Evolutionary conservation across 2,329 filamentous ascomycete genomes (phyloP).

Genomic region (Botrytis porri): DNA sequence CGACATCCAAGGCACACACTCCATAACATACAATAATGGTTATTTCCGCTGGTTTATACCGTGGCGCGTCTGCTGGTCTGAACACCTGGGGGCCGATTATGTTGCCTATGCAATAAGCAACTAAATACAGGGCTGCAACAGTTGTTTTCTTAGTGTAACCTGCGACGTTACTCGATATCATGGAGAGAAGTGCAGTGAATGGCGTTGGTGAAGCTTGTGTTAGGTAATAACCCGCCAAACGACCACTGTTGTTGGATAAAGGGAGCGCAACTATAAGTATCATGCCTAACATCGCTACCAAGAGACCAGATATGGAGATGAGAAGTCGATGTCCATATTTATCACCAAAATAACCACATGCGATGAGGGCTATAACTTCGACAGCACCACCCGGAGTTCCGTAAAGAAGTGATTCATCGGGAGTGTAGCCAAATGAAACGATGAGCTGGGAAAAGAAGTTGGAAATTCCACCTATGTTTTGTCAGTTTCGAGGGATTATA

Average conservation of each 20-base stretch:
- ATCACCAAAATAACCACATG: conserved; percentile 33
- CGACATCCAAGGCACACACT: conserved; percentile 28
- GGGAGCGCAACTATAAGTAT: conserved; percentile 41
- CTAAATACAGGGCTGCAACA: conserved; percentile 44
- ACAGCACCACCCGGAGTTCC: conserved; percentile 35
- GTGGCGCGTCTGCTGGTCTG: conserved; percentile 47
- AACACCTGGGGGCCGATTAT: conserved; percentile 47
- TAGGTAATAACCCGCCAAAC: conserved; percentile 41
- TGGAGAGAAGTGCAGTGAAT: conserved; percentile 37
- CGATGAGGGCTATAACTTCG: conserved; percentile 33
- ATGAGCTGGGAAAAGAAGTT: conserved; percentile 60
- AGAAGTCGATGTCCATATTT: conserved; percentile 35
- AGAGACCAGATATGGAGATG: conserved; percentile 38
- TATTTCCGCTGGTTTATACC: conserved; percentile 40
- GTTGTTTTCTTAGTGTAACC: conserved; percentile 51
- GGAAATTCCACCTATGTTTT: conserved; percentile 47
- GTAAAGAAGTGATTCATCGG: conserved; percentile 35
- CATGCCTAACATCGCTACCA: conserved; percentile 38
- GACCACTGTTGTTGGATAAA: conserved; percentile 40
- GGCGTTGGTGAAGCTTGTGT: conserved; percentile 58
- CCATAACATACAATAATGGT: conserved; percentile 45
- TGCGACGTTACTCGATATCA: conserved; percentile 46
- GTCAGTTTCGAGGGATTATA: background rate
- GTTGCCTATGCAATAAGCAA: conserved; percentile 53
- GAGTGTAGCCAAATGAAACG: conserved; percentile 43